phyloP scores from a whole-genome alignment of 2,329 filamentous ascomycete genomes.

The Pseudodiploospora longispora region DNA sequence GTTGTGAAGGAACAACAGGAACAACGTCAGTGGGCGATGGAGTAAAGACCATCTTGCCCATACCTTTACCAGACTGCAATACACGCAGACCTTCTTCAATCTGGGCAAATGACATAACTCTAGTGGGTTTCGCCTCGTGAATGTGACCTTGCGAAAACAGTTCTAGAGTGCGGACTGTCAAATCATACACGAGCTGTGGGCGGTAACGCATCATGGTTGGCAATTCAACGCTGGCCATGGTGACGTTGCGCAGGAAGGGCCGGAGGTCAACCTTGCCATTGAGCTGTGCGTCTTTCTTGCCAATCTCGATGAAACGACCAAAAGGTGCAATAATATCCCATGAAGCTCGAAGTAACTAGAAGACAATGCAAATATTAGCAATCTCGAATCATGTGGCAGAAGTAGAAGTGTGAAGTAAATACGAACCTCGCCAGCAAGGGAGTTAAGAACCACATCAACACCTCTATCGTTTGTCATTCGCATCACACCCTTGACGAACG shows the following conservation, averaged over 20 bases:
- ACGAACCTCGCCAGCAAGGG: slow-evolving; percentile 17
- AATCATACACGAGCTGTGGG: slow-evolving; percentile 6
- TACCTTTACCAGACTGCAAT: slow-evolving; percentile 13
- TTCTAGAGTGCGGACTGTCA: background rate
- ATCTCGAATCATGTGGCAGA: background rate
- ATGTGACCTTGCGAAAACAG: slow-evolving; percentile 1
- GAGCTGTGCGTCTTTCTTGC: slow-evolving; percentile 23
- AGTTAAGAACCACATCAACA: slow-evolving; percentile 24
- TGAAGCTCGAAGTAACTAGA: slow-evolving; percentile 16
- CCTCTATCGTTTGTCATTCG: slow-evolving; percentile 18
- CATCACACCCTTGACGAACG: slow-evolving; percentile 19
- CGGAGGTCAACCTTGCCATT: slow-evolving; percentile 25
- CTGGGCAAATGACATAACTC: slow-evolving; percentile 10
- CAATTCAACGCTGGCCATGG: slow-evolving; percentile 33
- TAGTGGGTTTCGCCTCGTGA: background rate
- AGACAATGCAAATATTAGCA: background rate
- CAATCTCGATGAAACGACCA: slow-evolving; percentile 26
- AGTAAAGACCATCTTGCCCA: slow-evolving; percentile 13
- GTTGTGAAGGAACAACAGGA: slow-evolving; percentile 6
- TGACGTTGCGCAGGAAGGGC: slow-evolving; percentile 24
- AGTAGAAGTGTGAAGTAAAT: no score
- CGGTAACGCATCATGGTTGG: slow-evolving; percentile 8
- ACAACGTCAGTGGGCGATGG: slow-evolving; percentile 8
- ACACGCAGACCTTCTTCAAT: slow-evolving; percentile 13
- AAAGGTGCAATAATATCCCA: slow-evolving; percentile 24